Evolutionary conservation across 495 filamentous ascomycete species (phyloP).

Genomic region (Talaromyces proteolyticus): DNA sequence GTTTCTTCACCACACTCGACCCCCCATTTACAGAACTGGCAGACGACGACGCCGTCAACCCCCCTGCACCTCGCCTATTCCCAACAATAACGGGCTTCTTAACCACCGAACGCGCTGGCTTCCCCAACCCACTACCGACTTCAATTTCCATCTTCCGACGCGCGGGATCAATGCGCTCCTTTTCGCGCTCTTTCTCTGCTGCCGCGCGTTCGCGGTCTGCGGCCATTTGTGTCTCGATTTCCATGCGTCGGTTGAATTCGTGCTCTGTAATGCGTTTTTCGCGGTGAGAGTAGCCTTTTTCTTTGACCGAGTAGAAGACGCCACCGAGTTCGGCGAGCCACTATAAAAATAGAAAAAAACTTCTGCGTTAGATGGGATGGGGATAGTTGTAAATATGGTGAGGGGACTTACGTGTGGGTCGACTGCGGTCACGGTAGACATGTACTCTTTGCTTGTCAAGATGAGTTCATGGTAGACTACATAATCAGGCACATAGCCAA

Average conservation of each 20-base stretch:
- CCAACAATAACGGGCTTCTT: slow-evolving; percentile 29
- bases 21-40: slow-evolving; percentile 43
- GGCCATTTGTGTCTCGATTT: slow-evolving; percentile 91
- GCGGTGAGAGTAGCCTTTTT: slow-evolving; percentile 90
- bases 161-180: slow-evolving; percentile 27
- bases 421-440: slow-evolving; percentile 94
- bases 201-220: slow-evolving; percentile 66
- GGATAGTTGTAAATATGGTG: background rate
- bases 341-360: slow-evolving; percentile 16
- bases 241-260: slow-evolving; percentile 93
- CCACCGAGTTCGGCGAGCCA: slow-evolving; percentile 98
- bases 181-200: slow-evolving; percentile 51
- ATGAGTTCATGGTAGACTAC: slow-evolving; percentile 99
- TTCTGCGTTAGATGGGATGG: too few relatives aligned
- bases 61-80: slow-evolving; percentile 33
- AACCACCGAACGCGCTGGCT: slow-evolving; percentile 22
- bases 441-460: slow-evolving; percentile 95
- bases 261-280: slow-evolving; percentile 87
- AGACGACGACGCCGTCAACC: slow-evolving; percentile 32
- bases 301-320: slow-evolving; percentile 98
- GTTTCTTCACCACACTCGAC: slow-evolving; percentile 55
- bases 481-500: slow-evolving; percentile 92
- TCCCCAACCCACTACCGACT: slow-evolving; percentile 18
- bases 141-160: slow-evolving; percentile 34
- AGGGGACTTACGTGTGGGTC: slow-evolving; percentile 67